Base-by-base conservation (phyloP, 2,329 filamentous ascomycete genomes). In the Ambrosiella beaveri region DNA sequence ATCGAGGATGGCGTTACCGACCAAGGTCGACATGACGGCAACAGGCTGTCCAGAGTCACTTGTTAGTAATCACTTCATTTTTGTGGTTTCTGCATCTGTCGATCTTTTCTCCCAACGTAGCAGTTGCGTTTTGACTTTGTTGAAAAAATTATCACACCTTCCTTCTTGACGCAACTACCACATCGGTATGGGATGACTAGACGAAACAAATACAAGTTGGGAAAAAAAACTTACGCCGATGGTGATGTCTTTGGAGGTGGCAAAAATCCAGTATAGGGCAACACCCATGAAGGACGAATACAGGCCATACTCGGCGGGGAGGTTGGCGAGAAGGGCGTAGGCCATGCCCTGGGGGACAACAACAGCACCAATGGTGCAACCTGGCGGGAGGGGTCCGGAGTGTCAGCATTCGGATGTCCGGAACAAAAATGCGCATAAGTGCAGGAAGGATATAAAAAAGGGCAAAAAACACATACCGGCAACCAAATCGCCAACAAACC, bases 161-260 rank as follows among this genome's bases (percentile, higher is more conserved):
- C 44, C 44, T 17, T 8, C 8, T 17, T 13, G 44, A 47, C 13
- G 44, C n/a, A 47, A 47, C 8, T 47, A n/a, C 15, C n/a, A 19
- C 15, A 47, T 15, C 13, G n/a, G 19, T 15, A 13, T 15, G 17
- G 8, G 49, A 54, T 27, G n/a, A 49, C 15, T 19, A 12, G 15
- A 17, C 7, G n/a, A 41, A 39, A n/a, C n/a, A 19, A 35, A 12
- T 35, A 27, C 12, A 38, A 12, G 8, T 35, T 4, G 27, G 27
- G 11, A 12, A 35, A 17, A 54, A 27, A 4, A 13, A 50, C 55
- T 50, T 57, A 57, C 55, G 15, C 91, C 91, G 59, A 97, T 97
- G 9, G 91, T 96, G 66, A 98, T 97, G 69, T 98, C 91, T 68
- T 97, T 98, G 9, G 91, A 96, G 0, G 93, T 98, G 39, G 90